Percentiles rank a stretch among this genome's conserved stretches.
Conservation (phyloP, 2,329 filamentous ascomycete genomes). For the Trichoderma koningii region DNA sequence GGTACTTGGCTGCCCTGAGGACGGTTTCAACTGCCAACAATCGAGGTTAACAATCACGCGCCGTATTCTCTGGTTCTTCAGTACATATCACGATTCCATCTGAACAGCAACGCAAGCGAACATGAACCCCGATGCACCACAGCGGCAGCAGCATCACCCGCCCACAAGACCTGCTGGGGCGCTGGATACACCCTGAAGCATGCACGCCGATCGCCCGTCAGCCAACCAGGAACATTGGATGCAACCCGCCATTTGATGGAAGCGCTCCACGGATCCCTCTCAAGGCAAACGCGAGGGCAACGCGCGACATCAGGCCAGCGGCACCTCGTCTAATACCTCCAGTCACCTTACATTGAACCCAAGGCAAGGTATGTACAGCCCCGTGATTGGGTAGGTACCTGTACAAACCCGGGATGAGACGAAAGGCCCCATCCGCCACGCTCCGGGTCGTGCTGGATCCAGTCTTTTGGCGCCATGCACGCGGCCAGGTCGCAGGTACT, state of each 20-base stretch:
- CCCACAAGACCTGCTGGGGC: not conserved
- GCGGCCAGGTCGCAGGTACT: conserved; percentile 7
- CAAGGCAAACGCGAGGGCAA: not conserved
- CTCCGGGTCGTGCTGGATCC: not conserved
- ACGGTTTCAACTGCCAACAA: no score
- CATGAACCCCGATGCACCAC: no score
- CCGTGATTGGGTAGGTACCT: not conserved
- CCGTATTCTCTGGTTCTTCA: no score
- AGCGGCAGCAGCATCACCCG: no score
- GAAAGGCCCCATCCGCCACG: not conserved
- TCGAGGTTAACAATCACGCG: no score
- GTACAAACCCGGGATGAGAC: conserved; percentile 7
- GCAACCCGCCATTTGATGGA: no score
- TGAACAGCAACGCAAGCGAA: no score
- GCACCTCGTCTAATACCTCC: not conserved
- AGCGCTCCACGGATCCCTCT: no score
- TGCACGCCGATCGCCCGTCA: not conserved
- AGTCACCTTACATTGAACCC: no score
- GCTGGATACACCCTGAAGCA: conserved; percentile 12
- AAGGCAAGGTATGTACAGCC: no score
- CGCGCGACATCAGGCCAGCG: conserved; percentile 1
- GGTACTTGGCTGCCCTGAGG: no score
- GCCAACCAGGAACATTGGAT: not conserved
- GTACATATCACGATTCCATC: no score
- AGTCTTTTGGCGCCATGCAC: conserved; percentile 10